Evolutionary conservation across 441 rosid species (phyloP).

Genomic region (Theobroma grandiflorum): DNA sequence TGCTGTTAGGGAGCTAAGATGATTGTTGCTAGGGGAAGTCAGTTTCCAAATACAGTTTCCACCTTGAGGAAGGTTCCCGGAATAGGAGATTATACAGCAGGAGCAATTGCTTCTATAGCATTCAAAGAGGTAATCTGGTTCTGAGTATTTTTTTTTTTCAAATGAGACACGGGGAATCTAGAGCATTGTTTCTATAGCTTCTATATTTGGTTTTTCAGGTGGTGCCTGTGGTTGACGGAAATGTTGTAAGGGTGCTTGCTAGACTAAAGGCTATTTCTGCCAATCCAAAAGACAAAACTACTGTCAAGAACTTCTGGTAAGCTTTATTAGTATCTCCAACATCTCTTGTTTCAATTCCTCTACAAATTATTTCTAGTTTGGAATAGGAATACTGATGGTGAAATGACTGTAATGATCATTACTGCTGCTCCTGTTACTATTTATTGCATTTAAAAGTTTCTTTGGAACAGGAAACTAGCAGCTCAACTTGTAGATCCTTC

Average conservation of each 20-base stretch:
- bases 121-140: slow-evolving; percentile 65
- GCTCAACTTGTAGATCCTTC: slow-evolving; percentile 83
- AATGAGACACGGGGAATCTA: neutral
- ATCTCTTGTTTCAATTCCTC: slow-evolving; percentile 5
- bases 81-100: slow-evolving; percentile 95
- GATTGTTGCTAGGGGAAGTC: slow-evolving; percentile 62
- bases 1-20: slow-evolving; percentile 81
- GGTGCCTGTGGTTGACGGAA: slow-evolving; percentile 93
- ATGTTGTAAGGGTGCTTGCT: slow-evolving; percentile 85
- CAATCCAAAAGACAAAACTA: slow-evolving; percentile 75
- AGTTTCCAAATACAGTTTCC: slow-evolving; percentile 70
- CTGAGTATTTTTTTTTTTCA: slow-evolving; percentile 11
- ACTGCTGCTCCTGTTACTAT: slow-evolving; percentile 12
- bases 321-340: slow-evolving; percentile 30
- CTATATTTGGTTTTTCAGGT: slow-evolving; percentile 54
- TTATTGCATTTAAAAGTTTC: slow-evolving; percentile 23
- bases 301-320: slow-evolving; percentile 78
- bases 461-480: slow-evolving; percentile 73
- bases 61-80: slow-evolving; percentile 79
- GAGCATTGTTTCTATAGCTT: neutral
- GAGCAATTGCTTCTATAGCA: slow-evolving; percentile 95
- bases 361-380: neutral
- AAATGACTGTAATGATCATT: neutral
- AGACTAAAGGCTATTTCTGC: slow-evolving; percentile 77
- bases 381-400: neutral